Conservation (phyloP, 2,329 filamentous ascomycete species). For the Exophiala phaeomuriformis region DNA sequence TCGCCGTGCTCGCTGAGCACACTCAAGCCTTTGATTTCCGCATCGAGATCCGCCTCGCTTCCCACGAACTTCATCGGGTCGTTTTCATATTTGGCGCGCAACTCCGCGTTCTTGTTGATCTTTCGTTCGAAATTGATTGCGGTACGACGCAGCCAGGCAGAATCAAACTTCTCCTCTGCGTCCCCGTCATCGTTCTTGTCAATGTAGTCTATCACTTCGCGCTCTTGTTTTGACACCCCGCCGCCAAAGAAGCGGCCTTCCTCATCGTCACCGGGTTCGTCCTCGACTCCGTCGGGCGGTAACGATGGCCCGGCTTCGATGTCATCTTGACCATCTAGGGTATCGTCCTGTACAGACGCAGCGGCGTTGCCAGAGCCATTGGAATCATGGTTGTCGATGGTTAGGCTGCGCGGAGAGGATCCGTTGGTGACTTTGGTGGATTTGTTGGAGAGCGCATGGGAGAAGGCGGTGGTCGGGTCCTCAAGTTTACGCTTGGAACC, state of each 20-base stretch:
- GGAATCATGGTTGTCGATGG: constrained; percentile 2
- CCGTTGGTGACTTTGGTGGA: constrained; percentile 23
- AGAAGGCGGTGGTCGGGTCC: constrained; percentile 23
- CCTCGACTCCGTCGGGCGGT: constrained; percentile 49
- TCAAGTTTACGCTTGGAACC: constrained; percentile 26
- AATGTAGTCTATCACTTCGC: constrained; percentile 79
- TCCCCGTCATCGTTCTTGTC: constrained; percentile 58
- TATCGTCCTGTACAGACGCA: constrained; percentile 22
- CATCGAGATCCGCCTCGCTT: constrained; percentile 81
- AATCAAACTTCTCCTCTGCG: constrained; percentile 59
- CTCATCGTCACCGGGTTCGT: constrained; percentile 64
- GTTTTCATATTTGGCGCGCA: constrained; percentile 75
- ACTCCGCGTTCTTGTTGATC: constrained; percentile 82
- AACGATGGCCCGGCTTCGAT: constrained; percentile 48
- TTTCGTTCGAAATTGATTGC: constrained; percentile 81
- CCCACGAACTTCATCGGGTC: constrained; percentile 64
- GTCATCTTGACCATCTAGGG: constrained; percentile 38
- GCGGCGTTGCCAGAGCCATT: constrained; percentile 11
- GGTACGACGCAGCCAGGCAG: constrained; percentile 72
- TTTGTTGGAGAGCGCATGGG: constrained; percentile 24
- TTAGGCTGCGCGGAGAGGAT: constrained; percentile 18
- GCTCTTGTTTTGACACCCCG: constrained; percentile 73
- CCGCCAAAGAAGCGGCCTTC: constrained; percentile 94
- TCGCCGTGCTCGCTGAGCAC: constrained; percentile 81
- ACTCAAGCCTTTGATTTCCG: constrained; percentile 76